Percentiles rank a stretch among this genome's conserved stretches.
Evolutionary conservation across 768 basidiomycete species (phyloP).

Genomic region (Boletus tomentosulus): DNA sequence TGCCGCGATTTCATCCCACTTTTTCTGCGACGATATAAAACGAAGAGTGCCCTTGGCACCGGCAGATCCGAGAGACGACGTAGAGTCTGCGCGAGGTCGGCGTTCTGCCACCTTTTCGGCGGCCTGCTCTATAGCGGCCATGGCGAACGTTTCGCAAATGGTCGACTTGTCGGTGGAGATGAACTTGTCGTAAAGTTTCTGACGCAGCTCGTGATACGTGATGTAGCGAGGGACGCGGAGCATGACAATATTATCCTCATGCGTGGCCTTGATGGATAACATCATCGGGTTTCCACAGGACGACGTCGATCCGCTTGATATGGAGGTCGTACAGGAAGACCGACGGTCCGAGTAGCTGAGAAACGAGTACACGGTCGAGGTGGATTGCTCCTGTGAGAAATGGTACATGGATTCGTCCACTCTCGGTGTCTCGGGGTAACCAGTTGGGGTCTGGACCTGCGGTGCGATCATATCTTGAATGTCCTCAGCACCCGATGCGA

Average conservation of each 20-base stretch:
- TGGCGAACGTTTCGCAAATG: conserved; percentile 50
- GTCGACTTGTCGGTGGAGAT: conserved; percentile 54
- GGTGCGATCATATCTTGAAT: conserved; percentile 24
- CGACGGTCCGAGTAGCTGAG: conserved; percentile 17
- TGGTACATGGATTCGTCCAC: conserved; percentile 9
- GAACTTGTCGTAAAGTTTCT: conserved; percentile 62
- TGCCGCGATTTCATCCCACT: conserved; percentile 53
- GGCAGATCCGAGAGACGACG: conserved; percentile 32
- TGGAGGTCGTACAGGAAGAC: conserved; percentile 29
- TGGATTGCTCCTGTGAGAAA: conserved; percentile 7
- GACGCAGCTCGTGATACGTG: conserved; percentile 50
- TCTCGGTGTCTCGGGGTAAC: conserved; percentile 21
- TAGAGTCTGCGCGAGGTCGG: conserved; percentile 31
- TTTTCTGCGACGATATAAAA: conserved; percentile 50
- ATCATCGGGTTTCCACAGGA: conserved; percentile 22
- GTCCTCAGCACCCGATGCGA: background rate
- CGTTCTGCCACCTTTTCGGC: conserved; percentile 9
- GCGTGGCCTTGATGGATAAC: conserved; percentile 61
- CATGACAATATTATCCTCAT: conserved; percentile 58
- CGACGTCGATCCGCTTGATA: conserved; percentile 37
- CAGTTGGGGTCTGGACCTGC: conserved; percentile 4
- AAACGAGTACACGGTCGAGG: conserved; percentile 4
- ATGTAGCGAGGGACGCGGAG: conserved; percentile 49
- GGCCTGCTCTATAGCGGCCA: conserved; percentile 48
- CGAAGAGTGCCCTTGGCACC: conserved; percentile 30